These are phyloP conservation scores for Tetraselmis striata DNA, from an alignment of 139 green algal species.

Conservation along the genomic window DNA sequence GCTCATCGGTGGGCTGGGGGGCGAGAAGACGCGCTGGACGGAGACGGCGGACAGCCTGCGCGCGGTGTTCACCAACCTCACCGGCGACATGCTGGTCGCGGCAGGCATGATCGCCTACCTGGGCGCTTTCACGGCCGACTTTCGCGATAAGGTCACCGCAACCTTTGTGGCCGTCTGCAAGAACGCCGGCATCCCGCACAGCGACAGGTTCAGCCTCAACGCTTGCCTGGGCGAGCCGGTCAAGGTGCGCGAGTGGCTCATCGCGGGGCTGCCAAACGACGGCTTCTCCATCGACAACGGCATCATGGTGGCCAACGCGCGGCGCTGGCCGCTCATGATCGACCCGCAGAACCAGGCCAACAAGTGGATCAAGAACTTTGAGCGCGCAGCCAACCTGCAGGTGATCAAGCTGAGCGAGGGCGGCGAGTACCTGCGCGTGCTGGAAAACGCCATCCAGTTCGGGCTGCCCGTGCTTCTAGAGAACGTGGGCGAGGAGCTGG, in stretches of 20 bases:
- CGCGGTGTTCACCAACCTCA: constrained; percentile 51
- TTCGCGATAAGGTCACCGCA: constrained; percentile 41
- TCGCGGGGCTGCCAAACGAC: constrained; percentile 70
- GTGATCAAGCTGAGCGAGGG: constrained; percentile 65
- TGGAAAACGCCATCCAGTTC: constrained; percentile 77
- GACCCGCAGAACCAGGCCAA: constrained; percentile 72
- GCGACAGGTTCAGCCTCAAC: constrained; percentile 40
- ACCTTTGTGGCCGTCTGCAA: constrained; percentile 42
- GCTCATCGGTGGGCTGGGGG: constrained; percentile 68
- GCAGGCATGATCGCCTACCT: constrained; percentile 61
- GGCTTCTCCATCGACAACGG: constrained; percentile 66
- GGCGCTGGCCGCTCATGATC: constrained; percentile 67
- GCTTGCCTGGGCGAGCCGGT: constrained; percentile 55
- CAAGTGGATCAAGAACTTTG: constrained; percentile 73
- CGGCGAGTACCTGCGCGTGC: constrained; percentile 56
- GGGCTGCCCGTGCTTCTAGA: constrained; percentile 67
- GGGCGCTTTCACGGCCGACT: constrained; percentile 60
- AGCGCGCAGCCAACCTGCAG: constrained; percentile 39
- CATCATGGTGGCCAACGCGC: constrained; percentile 57
- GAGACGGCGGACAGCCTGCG: constrained; percentile 45
- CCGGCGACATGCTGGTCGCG: constrained; percentile 69
- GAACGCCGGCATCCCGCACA: constrained; percentile 36
- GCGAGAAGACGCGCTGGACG: constrained; percentile 67
- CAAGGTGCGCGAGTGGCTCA: constrained; percentile 57
- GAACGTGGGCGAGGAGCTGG: constrained; percentile 68